phyloP scores from a whole-genome alignment of 495 filamentous ascomycete genomes.

The Trichoderma reesei region DNA sequence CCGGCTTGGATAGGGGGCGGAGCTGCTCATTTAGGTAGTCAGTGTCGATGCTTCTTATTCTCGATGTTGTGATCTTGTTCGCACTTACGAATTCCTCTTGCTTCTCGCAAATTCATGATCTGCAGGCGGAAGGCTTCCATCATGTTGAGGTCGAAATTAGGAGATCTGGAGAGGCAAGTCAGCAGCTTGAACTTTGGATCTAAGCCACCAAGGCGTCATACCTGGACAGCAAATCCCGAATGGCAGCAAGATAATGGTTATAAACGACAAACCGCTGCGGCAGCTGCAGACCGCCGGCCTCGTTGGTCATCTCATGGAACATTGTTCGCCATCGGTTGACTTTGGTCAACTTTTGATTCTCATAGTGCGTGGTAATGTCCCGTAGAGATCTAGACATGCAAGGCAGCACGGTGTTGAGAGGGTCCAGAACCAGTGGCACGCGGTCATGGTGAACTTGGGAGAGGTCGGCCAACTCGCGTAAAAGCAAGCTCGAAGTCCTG shows the following conservation, averaged over 20 bases:
- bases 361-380: slow-evolving; percentile 42
- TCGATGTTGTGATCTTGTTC: background rate
- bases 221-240: slow-evolving; percentile 40
- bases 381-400: slow-evolving; percentile 37
- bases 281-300: slow-evolving; percentile 36
- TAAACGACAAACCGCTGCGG: slow-evolving; percentile 44
- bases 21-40: slow-evolving; percentile 14
- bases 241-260: slow-evolving; percentile 39
- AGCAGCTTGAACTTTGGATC: background rate
- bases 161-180: slow-evolving; percentile 29
- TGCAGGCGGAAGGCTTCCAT: slow-evolving; percentile 37
- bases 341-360: slow-evolving; percentile 35
- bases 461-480: slow-evolving; percentile 42
- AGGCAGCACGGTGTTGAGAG: slow-evolving; percentile 43
- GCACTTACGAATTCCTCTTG: slow-evolving; percentile 33
- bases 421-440: slow-evolving; percentile 37
- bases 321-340: slow-evolving; percentile 43
- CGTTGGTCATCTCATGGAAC: slow-evolving; percentile 42
- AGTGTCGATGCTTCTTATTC: background rate
- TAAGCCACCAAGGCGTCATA: slow-evolving; percentile 20
- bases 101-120: slow-evolving; percentile 36
- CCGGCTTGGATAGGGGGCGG: slow-evolving; percentile 20
- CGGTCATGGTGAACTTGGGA: slow-evolving; percentile 39
- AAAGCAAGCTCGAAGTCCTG: slow-evolving; percentile 28
- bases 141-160: slow-evolving; percentile 41